Base-by-base conservation (phyloP, 1,139 yeast genomes). In the Pichia sp. region DNA sequence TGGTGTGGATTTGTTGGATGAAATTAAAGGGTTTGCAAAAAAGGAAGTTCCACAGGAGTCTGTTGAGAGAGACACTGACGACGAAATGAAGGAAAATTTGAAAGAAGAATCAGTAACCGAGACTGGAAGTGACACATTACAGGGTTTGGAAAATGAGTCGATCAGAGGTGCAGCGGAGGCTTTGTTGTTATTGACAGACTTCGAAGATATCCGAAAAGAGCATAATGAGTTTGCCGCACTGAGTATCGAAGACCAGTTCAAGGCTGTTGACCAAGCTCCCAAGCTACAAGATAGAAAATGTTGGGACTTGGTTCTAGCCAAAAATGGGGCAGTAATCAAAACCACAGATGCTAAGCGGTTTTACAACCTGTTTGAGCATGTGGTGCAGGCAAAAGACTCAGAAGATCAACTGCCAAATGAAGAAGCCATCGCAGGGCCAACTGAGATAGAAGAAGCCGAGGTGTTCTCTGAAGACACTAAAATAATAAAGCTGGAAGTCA, bases 81-180 rank as follows among this genome's bases (percentile, higher is more conserved):
- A 34, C 5, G 44, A 16, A 4, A 23, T 23, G 26, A 34, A 36
- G 13, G 44, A 23, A 31, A 44, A 15, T 10, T 13, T 5, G 15
- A 40, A 42, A 8, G 36, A 32, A 32, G 36, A 32, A 45, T 16
- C 47, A 52, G 31, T 8, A n/a, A 44, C 5, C 6, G 47, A 32
- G 26, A 23, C 26, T 23, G 26, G 26, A 23, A 23, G 26, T 3
- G 38, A 15, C 8, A 11, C 32, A 8, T 16, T 26, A 3, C 47
- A 29, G 7, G 46, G 30, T 4, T 11, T 49, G 1, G 34, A 42
- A 26, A 19, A 46, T 26, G 57, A 54, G 32, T 45, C 54, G 5
- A 30, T 50, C 1, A 52, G 29, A 34, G 73, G 72, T 13, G 76
- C 82, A 2, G 57, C 63, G 4, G 70, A 67, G 38, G 85, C 83